Evolutionary conservation across 306 rosid genomes (phyloP), one percentile per base, ranked within the genome.

Genomic region (Cucurbita argyrosperma): DNA sequence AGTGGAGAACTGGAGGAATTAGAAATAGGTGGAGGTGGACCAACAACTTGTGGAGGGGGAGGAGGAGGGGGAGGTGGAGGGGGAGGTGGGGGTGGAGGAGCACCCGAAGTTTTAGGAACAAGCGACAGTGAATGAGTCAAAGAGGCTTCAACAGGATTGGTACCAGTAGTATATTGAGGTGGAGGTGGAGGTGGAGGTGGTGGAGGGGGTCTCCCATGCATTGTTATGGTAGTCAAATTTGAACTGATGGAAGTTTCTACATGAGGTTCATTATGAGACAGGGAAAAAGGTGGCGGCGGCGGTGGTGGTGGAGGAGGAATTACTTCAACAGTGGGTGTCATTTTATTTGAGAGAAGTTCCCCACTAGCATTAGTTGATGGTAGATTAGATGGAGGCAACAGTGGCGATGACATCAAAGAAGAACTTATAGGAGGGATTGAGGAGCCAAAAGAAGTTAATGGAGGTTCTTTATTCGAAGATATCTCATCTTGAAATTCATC

Each of bases 1-100:
- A 21, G 23, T 21, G 65, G 63, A 58, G 18, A 59, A 59, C 5
- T 0, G 56, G 56, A 12, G 71, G 71, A n/a, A 43, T 79, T 51
- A 87, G 91, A 26, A 26, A 26, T 26, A 14, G 91, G 89, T 23
- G 90, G 88, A 13, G 66, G 64, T 67, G 85, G 80, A 5, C 5
- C 26, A 26, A 26, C 26, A 26, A 26, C 26, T 26, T 26, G 26
- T 0, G 56, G 56, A 30, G 35, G 35, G 3, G 79, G 79, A 47
- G 81, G 13, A 0, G 46, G 86, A 15, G 84, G 80, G 21, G 89
- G 90, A 30, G 89, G 89, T 46, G 90, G 88, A 6, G 74, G 70
- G 0, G 75, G 66, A 8, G 68, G 73, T 19, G 84, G 68, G 5
- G 74, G 88, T 26, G 83, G 83, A 5, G 76, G 82, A 8, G 43